Evolutionary conservation across 2,329 filamentous ascomycete species (phyloP), one percentile per base, ranked within the genome.

Genomic region (Diaporthe sp.): DNA sequence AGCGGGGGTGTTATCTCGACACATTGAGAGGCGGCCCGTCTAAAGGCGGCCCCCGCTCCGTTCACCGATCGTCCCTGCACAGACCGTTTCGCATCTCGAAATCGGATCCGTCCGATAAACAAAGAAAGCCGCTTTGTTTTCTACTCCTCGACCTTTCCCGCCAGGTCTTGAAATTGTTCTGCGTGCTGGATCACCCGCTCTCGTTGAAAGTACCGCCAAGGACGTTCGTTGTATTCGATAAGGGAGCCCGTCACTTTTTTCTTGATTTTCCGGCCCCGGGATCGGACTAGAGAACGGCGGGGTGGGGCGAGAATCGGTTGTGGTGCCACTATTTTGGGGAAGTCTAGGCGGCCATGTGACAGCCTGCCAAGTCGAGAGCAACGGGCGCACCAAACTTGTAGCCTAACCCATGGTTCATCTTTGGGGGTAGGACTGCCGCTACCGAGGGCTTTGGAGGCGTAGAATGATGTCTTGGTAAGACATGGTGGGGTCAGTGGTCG

Each of bases 141-240:
- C 12, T 51, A 51, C 19, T 10, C 1, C 65, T 53, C 35, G 19
- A 39, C 39, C 8, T 25, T 44, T 7, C 39, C 56, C 25, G 6
- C 59, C 56, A 42, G 4, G 39, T 15, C 58, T 66, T 44, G 77
- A 27, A 12, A 25, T 51, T 51, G 75, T 59, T 56, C 81, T 82
- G 75, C 81, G 82, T 50, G 79, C 76, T 27, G 47, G 12, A 25
- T 25, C 17, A 13, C n/a, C n/a, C 47, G 7, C 47, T 6, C 17
- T 44, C 81, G 78, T 17, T n/a, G 63, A 32, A 39, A 30, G 63
- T 39, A 35, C 63, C 47, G 63, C 63, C 63, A 51, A 53, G 44
- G 37, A 5, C n/a, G 25, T 13, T 37, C n/a, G n/a, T n/a, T n/a
- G 9, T 50, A 15, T 19, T n/a, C 22, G 59, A 47, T 25, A n/a